phyloP scores from a whole-genome alignment of 2,329 filamentous ascomycete species.

The Penicillium carneum region DNA sequence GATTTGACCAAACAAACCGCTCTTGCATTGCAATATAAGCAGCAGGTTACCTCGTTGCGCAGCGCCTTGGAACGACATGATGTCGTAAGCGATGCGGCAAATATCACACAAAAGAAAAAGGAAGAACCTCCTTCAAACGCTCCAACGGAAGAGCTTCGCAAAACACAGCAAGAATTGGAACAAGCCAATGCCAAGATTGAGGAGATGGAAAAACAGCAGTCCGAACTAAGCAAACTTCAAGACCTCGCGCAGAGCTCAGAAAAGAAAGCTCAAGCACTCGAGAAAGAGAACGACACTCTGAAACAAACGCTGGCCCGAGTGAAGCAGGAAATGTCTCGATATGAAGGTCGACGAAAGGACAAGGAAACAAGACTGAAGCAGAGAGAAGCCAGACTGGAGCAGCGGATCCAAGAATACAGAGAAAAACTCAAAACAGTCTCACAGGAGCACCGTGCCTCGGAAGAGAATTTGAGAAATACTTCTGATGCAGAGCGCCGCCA shows the following conservation, averaged over 20 bases:
- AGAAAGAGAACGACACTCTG: slow-evolving; percentile 52
- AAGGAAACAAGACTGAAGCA: slow-evolving; percentile 53
- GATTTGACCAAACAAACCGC: slow-evolving; percentile 55
- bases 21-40: slow-evolving; percentile 55
- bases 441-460: slow-evolving; percentile 48
- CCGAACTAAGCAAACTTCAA: slow-evolving; percentile 47
- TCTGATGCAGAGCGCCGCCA: slow-evolving; percentile 49
- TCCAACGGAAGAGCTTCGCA: slow-evolving; percentile 40
- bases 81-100: slow-evolving; percentile 42
- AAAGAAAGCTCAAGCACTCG: slow-evolving; percentile 50
- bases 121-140: slow-evolving; percentile 28
- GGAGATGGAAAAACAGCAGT: slow-evolving; percentile 42
- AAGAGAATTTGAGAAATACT: slow-evolving; percentile 44
- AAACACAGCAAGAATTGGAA: slow-evolving; percentile 46
- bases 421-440: slow-evolving; percentile 47
- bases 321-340: slow-evolving; percentile 53
- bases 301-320: slow-evolving; percentile 52
- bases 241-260: slow-evolving; percentile 50
- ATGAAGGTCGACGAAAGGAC: slow-evolving; percentile 53
- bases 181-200: slow-evolving; percentile 47
- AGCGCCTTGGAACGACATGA: slow-evolving; percentile 50
- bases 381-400: slow-evolving; percentile 50
- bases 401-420: slow-evolving; percentile 51
- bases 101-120: slow-evolving; percentile 33
- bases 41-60: slow-evolving; percentile 50